Conservation (phyloP, 768 basidiomycete species). For the Chalciporus sphaerocephalus region DNA sequence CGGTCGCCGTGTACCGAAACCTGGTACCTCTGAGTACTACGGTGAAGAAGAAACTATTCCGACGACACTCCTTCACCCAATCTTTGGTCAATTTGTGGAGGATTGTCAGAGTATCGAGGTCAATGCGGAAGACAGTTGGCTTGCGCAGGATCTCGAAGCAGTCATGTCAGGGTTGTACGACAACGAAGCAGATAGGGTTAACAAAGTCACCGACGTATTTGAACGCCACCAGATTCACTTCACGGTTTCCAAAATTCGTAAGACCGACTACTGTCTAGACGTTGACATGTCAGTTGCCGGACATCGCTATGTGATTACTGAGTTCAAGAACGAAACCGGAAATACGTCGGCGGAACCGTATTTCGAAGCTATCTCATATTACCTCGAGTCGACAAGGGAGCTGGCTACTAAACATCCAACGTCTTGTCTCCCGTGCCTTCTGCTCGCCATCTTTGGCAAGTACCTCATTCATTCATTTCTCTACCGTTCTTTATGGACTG, state of each 20-base stretch:
- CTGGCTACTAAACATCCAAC: slow-evolving; percentile 1
- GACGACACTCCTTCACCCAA: slow-evolving; percentile 4
- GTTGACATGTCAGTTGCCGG: slow-evolving; percentile 10
- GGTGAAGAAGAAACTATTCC: slow-evolving; percentile 2
- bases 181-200: slow-evolving; percentile 11
- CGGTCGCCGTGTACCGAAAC: too few relatives aligned
- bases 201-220: slow-evolving; percentile 7
- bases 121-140: slow-evolving; percentile 3
- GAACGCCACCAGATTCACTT: slow-evolving; percentile 1
- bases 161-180: slow-evolving; percentile 18
- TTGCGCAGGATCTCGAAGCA: slow-evolving; percentile 14
- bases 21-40: not conserved
- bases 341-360: slow-evolving; percentile 20
- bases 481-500: too few relatives aligned
- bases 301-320: too few relatives aligned
- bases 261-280: slow-evolving; percentile 9
- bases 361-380: slow-evolving; percentile 22
- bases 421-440: slow-evolving; percentile 27
- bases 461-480: too few relatives aligned
- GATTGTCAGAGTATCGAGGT: slow-evolving; percentile 1
- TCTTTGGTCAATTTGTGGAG: slow-evolving; percentile 11
- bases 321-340: slow-evolving; percentile 23
- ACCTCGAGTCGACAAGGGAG: slow-evolving; percentile 15
- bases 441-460: slow-evolving; percentile 24
- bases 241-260: not conserved